Conservation (phyloP, 768 basidiomycete species). For the Chiua virens region DNA sequence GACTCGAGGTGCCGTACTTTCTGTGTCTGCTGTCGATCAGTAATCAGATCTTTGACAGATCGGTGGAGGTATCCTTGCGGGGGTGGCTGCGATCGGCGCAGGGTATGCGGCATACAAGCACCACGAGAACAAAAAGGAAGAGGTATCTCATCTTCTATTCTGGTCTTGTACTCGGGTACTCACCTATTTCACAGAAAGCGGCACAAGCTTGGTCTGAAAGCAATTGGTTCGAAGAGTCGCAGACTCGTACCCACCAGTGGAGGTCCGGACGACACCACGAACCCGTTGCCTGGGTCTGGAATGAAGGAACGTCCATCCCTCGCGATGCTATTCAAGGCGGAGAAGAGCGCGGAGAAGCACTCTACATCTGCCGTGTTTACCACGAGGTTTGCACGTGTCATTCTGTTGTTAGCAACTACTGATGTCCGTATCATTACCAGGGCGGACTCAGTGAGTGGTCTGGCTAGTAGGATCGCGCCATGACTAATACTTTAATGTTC, state of each 20-base stretch:
- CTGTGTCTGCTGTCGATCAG: neutral
- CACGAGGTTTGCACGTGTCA: conserved; percentile 44
- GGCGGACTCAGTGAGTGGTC: conserved; percentile 50
- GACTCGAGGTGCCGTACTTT: conserved; percentile 47
- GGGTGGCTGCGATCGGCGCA: conserved; percentile 49
- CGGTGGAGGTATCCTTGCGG: conserved; percentile 62
- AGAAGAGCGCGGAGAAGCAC: conserved; percentile 46
- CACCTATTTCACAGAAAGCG: conserved; percentile 40
- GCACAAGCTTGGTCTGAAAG: conserved; percentile 48
- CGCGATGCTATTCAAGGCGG: conserved; percentile 56
- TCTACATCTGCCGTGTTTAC: conserved; percentile 63
- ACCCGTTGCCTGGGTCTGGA: conserved; percentile 64
- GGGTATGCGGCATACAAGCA: conserved; percentile 53
- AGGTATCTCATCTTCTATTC: conserved; percentile 37
- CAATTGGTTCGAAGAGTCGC: conserved; percentile 60
- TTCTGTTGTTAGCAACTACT: neutral
- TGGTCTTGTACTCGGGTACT: neutral
- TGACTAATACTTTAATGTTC: conserved; percentile 2
- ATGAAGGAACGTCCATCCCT: conserved; percentile 60
- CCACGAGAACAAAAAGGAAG: conserved; percentile 56
- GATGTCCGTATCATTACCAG: conserved; percentile 31
- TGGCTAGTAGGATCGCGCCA: neutral
- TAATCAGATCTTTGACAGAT: conserved; percentile 41
- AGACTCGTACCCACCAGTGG: conserved; percentile 51
- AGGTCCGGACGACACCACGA: conserved; percentile 40